A percentile compares a stretch with the other conserved stretches of the same genome.
Evolutionary conservation across 2,329 filamentous ascomycete genomes (phyloP).

Genomic region (Alternaria novae-zelandiae): DNA sequence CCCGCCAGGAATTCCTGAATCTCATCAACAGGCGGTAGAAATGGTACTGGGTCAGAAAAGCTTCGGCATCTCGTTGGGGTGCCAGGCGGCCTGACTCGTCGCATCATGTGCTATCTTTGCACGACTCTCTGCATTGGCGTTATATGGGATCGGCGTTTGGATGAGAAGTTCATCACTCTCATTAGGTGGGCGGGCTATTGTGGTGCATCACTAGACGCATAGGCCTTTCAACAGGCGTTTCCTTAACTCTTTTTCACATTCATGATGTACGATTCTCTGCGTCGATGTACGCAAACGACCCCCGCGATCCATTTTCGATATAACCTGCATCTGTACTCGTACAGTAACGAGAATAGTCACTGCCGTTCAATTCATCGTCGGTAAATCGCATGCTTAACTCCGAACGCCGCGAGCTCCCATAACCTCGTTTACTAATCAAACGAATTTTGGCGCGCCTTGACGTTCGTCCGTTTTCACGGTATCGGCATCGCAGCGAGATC

Average conservation of each 20-base stretch:
- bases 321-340: background rate
- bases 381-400: background rate
- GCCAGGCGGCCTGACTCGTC: background rate
- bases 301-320: background rate
- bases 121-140: slow-evolving; percentile 13
- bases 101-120: background rate
- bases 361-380: background rate
- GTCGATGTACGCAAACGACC: background rate
- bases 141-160: slow-evolving; percentile 5
- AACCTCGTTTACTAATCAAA: background rate
- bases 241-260: background rate
- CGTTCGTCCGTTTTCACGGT: background rate
- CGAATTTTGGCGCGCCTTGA: background rate
- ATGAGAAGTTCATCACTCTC: slow-evolving; percentile 42
- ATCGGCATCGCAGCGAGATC: background rate
- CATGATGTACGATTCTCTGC: background rate
- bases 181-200: slow-evolving; percentile 7
- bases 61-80: background rate
- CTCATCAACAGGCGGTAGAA: slow-evolving; percentile 55
- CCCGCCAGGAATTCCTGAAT: slow-evolving; percentile 92
- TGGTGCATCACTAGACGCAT: slow-evolving; percentile 5
- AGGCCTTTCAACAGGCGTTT: slow-evolving; percentile 7
- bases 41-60: background rate
- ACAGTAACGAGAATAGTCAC: background rate
- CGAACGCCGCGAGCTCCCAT: background rate